Conservation (phyloP, 1,284 basidiomycete species). For the Heterobasidion occidentale region DNA sequence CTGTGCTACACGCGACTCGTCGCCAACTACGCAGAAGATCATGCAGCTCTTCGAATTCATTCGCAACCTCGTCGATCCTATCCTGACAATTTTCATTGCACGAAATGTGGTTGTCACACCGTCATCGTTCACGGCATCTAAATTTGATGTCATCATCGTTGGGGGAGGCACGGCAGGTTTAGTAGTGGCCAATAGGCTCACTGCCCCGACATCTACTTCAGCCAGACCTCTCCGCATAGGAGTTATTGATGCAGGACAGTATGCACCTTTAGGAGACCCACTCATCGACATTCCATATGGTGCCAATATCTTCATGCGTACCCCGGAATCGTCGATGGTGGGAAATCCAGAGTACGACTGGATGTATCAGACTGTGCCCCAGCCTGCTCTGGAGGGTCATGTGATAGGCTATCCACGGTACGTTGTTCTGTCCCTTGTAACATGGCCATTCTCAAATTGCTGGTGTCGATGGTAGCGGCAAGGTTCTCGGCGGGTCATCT, state of each 20-base stretch:
- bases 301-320: slow-evolving; percentile 7
- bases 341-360: slow-evolving; percentile 11
- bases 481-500: slow-evolving; percentile 11
- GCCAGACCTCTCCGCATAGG: slow-evolving; percentile 6
- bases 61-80: too few species aligned
- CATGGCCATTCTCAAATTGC: background rate
- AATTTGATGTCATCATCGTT: slow-evolving; percentile 7
- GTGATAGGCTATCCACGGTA: background rate
- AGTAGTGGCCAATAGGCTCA: slow-evolving; percentile 10
- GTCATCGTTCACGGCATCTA: background rate
- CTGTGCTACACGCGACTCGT: too few species aligned
- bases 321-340: slow-evolving; percentile 7
- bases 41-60: too few species aligned
- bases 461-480: slow-evolving; percentile 2
- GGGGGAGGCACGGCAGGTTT: slow-evolving; percentile 10
- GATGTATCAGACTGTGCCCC: slow-evolving; percentile 6
- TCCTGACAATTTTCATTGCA: too few species aligned
- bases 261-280: slow-evolving; percentile 6
- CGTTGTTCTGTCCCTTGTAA: background rate
- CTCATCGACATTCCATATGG: slow-evolving; percentile 10
- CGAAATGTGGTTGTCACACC: background rate
- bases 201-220: background rate
- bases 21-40: too few species aligned
- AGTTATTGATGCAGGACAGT: slow-evolving; percentile 9
- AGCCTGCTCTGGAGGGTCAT: slow-evolving; percentile 8